phyloP scores from a whole-genome alignment of 352 stramenopile species.

The Pythium scleroteichum region DNA sequence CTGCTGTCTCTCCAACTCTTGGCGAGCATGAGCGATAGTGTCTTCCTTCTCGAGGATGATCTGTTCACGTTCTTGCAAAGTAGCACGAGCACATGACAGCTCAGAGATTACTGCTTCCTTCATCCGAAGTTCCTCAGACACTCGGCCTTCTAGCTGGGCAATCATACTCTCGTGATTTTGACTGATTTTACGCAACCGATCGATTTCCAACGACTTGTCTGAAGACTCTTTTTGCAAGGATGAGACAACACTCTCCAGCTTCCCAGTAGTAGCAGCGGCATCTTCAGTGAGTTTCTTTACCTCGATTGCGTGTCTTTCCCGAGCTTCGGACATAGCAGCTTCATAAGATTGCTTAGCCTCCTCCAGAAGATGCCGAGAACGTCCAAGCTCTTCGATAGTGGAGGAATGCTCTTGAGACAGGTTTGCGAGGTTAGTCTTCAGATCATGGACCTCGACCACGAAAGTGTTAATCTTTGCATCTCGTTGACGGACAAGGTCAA shows the following conservation, averaged over 20 bases:
- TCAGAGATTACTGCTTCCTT: background rate
- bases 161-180: background rate
- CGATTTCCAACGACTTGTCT: slow-evolving; percentile 7
- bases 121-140: background rate
- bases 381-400: background rate
- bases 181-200: background rate
- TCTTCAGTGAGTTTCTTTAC: slow-evolving; percentile 2
- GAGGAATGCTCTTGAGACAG: background rate
- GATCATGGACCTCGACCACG: background rate
- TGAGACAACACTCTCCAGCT: slow-evolving; percentile 1
- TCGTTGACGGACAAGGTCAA: slow-evolving; percentile 7
- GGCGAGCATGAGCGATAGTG: background rate
- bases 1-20: slow-evolving; percentile 8
- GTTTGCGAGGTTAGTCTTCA: background rate
- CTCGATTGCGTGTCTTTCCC: slow-evolving; percentile 1
- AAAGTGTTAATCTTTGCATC: slow-evolving; percentile 1
- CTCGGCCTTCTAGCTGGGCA: background rate
- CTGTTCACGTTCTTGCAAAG: slow-evolving; percentile 8
- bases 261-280: background rate
- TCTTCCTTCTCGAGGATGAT: slow-evolving; percentile 14
- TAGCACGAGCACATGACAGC: background rate
- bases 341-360: slow-evolving; percentile 3
- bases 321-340: background rate
- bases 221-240: background rate
- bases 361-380: background rate